phyloP scores from a whole-genome alignment of 1,139 yeast genomes.

The Pichia sp. region DNA sequence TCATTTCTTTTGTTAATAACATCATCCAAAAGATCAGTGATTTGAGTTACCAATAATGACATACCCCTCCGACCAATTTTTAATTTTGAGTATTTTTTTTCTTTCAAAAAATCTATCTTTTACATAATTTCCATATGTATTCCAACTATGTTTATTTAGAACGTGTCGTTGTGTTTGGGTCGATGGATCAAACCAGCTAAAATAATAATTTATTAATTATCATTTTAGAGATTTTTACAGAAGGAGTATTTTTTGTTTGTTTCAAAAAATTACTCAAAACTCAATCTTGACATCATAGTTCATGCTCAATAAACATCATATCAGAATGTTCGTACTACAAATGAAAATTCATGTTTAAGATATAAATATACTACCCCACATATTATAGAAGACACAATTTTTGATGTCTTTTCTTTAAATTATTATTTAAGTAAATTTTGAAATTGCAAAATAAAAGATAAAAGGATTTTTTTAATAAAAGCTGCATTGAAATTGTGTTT shows the following conservation, averaged over 20 bases:
- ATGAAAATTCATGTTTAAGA: neutral
- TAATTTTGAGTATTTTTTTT: no score
- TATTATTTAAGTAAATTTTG: neutral
- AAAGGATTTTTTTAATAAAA: no score
- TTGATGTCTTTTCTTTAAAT: constrained; percentile 5
- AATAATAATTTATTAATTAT: no score
- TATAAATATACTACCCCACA: neutral
- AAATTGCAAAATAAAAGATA: no score
- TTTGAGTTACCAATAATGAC: neutral
- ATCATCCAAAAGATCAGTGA: neutral
- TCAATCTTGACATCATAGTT: constrained; percentile 11
- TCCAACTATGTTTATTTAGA: constrained; percentile 7
- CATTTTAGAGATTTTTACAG: constrained; percentile 4
- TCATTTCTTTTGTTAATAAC: no score
- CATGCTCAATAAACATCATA: constrained; percentile 11
- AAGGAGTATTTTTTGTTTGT: constrained; percentile 10
- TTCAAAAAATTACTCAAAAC: no score
- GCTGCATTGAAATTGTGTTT: constrained; percentile 1
- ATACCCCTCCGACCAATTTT: neutral
- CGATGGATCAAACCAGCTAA: neutral
- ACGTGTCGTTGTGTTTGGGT: constrained; percentile 5
- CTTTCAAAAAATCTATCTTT: no score
- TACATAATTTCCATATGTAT: no score
- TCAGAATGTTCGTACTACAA: neutral
- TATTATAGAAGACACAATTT: neutral